Evolutionary conservation across 345 rosid genomes (phyloP).

Genomic region (Pseudoturritis turrita): DNA sequence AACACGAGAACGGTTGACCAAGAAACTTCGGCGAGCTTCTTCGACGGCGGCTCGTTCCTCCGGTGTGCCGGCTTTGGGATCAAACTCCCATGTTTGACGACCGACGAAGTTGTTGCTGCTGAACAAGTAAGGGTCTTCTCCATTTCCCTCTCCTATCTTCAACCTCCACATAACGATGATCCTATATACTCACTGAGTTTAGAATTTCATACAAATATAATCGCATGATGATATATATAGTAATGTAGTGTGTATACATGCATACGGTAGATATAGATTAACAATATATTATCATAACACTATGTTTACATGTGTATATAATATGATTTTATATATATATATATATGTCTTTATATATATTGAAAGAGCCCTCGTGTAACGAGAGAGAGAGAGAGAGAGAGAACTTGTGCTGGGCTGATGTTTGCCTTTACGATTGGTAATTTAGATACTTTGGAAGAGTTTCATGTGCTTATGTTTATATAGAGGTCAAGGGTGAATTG

Average conservation of each 20-base stretch:
- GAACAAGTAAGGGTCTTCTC: constrained; percentile 30
- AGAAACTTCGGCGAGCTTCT: constrained; percentile 41
- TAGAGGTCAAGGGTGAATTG: neutral
- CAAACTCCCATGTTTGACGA: constrained; percentile 48
- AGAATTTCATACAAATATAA: neutral
- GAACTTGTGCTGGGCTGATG: neutral
- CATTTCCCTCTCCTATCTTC: constrained; percentile 42
- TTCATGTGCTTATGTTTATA: neutral
- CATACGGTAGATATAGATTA: neutral
- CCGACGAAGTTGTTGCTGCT: constrained; percentile 43
- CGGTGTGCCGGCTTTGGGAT: constrained; percentile 38
- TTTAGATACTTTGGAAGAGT: neutral
- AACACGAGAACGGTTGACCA: constrained; percentile 29
- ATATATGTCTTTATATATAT: neutral
- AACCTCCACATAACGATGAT: constrained; percentile 42
- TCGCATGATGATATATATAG: neutral
- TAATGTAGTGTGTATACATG: neutral
- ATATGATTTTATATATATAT: neutral
- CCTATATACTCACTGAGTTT: neutral
- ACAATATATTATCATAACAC: neutral
- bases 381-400: neutral
- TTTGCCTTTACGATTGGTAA: neutral
- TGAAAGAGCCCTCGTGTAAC: neutral
- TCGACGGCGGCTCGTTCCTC: constrained; percentile 42
- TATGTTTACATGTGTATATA: neutral